Percentiles rank a stretch among this genome's conserved stretches.
phyloP scores from a whole-genome alignment of 2,329 filamentous ascomycete species.

The Epichloe glyceriae region DNA sequence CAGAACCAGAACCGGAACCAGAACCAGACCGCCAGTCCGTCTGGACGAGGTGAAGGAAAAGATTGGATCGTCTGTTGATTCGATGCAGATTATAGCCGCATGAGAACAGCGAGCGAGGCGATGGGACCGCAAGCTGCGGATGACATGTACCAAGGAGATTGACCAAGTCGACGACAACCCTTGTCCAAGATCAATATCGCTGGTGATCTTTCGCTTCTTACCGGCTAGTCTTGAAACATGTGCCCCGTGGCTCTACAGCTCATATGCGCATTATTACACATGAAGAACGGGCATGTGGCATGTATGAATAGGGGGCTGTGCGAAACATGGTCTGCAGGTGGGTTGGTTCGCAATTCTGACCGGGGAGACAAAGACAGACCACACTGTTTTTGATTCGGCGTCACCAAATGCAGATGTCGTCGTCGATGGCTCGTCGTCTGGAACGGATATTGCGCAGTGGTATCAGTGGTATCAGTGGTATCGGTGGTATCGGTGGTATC shows the following conservation, averaged over 20 bases:
- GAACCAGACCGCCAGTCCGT: not conserved
- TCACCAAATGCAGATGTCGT: too few species aligned
- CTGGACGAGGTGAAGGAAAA: not conserved
- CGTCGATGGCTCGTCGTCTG: not conserved
- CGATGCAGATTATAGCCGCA: not conserved
- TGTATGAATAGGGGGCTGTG: too few species aligned
- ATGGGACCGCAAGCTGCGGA: not conserved
- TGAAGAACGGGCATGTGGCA: not conserved
- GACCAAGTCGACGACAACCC: not conserved
- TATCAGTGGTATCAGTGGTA: too few species aligned
- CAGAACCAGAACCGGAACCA: too few species aligned
- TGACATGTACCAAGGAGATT: not conserved
- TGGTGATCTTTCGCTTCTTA: not conserved
- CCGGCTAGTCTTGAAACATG: not conserved
- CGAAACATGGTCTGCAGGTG: too few species aligned
- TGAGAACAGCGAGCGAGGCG: not conserved
- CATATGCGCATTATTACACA: not conserved
- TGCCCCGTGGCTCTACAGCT: not conserved
- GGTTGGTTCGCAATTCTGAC: not conserved
- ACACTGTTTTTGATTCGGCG: too few species aligned
- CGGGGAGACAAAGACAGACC: too few species aligned
- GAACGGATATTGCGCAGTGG: not conserved
- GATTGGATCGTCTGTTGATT: too few species aligned
- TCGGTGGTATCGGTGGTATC: too few species aligned
- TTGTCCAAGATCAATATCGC: not conserved